Base-by-base conservation (phyloP, 1,139 yeast genomes). In the Candida tetrigidarum region DNA sequence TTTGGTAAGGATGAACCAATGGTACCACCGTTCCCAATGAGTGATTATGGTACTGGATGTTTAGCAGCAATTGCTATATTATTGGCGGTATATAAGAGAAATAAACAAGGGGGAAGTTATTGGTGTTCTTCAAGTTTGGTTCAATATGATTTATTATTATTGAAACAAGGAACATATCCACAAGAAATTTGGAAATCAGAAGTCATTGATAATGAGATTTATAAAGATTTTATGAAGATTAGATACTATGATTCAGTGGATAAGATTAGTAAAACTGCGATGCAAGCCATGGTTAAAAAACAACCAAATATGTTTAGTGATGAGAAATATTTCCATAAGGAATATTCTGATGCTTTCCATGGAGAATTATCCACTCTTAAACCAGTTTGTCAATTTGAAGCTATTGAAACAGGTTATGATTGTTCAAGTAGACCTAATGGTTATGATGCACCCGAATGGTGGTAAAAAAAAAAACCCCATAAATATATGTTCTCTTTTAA, bases 11-110 rank as follows among this genome's bases (percentile, higher is more conserved):
- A 61, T 33, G 69, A 63, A 46, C 70, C 70, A 20, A 55, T 64
- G 55, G 55, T 65, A 34, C 70, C 70, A 10, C 67, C 68, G 5
- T 65, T 65, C 47, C 70, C 70, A 22, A 65, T 62, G 66, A 58
- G 66, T 48, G 70, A 65, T 48, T 66, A 64, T 46, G 68, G 67
- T 18, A 62, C 67, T 25, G 70, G 69, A 3, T 64, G 67, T 49
- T 53, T 63, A 52, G 70, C 63, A 25, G 66, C 67, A 8, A 60
- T 61, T 50, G 64, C 66, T 15, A 60, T 63, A 20, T 50, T 65
- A 41, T 48, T 53, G 38, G 69, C 64, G 7, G 47, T 66, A 10
- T 57, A 59, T 44, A 52, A 60, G 43, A 53, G 70, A 32, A 59
- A 63, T 18, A 50, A 48, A 12, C 12, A 47, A 16, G 70, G 70